Conservation (phyloP, 495 filamentous ascomycete genomes). For the Penicillium macrosclerotiorum region DNA sequence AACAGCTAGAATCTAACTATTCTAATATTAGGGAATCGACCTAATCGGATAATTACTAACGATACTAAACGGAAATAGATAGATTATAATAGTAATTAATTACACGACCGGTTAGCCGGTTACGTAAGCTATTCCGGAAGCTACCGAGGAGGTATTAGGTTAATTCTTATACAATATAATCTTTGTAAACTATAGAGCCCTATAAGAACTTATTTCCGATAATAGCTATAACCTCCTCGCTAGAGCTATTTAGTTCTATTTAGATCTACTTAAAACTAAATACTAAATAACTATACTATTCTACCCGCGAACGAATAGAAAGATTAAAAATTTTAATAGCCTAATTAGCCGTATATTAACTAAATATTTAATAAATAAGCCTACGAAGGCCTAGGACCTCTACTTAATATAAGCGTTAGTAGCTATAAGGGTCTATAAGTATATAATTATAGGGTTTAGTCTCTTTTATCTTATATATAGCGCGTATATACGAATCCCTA, state of each 20-base stretch:
- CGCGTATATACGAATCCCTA: neutral
- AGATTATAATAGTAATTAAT: constrained; percentile 1
- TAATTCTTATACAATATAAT: neutral
- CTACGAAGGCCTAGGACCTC: neutral
- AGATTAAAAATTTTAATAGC: constrained; percentile 2
- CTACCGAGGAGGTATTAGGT: neutral
- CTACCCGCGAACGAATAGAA: neutral
- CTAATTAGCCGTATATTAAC: neutral
- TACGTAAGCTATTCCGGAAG: neutral
- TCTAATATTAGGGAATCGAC: neutral
- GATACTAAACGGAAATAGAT: neutral
- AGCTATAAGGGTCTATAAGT: neutral
- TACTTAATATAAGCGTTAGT: neutral
- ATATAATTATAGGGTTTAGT: neutral
- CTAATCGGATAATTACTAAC: neutral
- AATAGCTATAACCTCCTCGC: neutral
- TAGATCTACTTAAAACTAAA: neutral
- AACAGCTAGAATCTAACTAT: neutral
- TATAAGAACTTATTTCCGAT: neutral
- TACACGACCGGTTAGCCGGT: neutral
- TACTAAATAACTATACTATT: neutral
- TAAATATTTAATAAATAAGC: constrained; percentile 3
- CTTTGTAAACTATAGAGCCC: neutral
- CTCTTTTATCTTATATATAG: neutral
- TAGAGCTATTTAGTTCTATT: neutral